Conservation (phyloP, 2,329 filamentous ascomycete genomes). For the Cercospora sesami region DNA sequence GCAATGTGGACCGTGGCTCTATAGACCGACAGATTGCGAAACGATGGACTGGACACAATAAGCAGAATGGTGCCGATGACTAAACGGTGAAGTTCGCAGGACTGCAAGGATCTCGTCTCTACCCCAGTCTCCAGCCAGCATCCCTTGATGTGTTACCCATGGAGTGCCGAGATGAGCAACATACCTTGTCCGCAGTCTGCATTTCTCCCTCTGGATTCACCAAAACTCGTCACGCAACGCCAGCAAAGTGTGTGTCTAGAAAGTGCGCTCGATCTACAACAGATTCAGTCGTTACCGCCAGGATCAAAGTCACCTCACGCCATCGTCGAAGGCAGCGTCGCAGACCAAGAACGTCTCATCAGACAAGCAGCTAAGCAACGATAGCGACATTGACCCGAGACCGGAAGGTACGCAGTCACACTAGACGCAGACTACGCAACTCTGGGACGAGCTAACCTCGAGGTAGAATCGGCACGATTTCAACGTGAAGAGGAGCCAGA, state of each 20-base stretch:
- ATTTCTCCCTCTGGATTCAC: background rate
- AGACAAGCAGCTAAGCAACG: background rate
- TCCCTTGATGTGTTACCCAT: background rate
- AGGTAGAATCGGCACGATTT: background rate
- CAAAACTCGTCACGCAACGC: background rate
- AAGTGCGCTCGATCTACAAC: background rate
- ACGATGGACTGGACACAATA: background rate
- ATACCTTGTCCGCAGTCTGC: background rate
- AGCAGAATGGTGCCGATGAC: background rate
- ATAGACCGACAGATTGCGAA: background rate
- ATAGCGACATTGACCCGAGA: slow-evolving; percentile 21
- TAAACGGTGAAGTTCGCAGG: background rate
- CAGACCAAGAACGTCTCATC: background rate
- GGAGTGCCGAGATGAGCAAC: slow-evolving; percentile 2
- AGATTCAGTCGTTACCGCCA: background rate
- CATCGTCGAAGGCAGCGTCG: background rate
- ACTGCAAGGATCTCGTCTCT: background rate
- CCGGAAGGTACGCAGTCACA: slow-evolving; percentile 14
- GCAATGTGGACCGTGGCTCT: background rate
- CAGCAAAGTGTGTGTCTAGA: background rate
- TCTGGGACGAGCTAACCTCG: background rate
- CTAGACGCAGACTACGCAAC: background rate
- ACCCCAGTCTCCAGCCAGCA: background rate
- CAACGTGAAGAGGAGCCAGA: background rate
- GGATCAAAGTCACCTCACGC: background rate